Conservation (phyloP, 352 stramenopile genomes). For the Phytophthora sansomeana region DNA sequence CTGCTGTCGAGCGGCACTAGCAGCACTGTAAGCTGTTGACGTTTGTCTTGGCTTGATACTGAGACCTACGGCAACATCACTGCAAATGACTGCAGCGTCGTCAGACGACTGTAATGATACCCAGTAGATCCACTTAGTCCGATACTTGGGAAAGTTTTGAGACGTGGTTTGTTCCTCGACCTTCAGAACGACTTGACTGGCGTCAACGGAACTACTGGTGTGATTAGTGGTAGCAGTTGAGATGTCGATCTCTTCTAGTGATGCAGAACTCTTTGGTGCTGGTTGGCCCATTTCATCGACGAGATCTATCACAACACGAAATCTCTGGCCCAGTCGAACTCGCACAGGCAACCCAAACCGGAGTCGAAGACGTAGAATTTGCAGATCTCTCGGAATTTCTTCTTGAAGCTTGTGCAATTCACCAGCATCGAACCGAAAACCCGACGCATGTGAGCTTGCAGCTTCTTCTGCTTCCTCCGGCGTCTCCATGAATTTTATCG, state of each 20-base stretch:
- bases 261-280: background rate
- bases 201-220: background rate
- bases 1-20: conserved; percentile 5
- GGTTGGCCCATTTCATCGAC: conserved; percentile 70
- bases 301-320: conserved; percentile 53
- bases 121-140: conserved; percentile 20
- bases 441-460: background rate
- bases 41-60: conserved; percentile 16
- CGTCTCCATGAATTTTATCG: background rate
- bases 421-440: conserved; percentile 23
- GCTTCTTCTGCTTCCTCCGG: background rate
- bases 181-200: conserved; percentile 9
- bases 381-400: conserved; percentile 21
- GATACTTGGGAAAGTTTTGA: background rate
- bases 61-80: conserved; percentile 3
- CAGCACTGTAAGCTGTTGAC: background rate
- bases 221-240: background rate
- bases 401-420: conserved; percentile 18
- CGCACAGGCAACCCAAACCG: conserved; percentile 48
- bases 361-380: conserved; percentile 54
- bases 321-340: conserved; percentile 32
- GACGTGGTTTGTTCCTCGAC: conserved; percentile 3
- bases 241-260: conserved; percentile 8
- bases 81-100: background rate
- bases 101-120: background rate